Base-by-base conservation (phyloP, 1,284 basidiomycete genomes). In the Vanrija pseudolonga region DNA sequence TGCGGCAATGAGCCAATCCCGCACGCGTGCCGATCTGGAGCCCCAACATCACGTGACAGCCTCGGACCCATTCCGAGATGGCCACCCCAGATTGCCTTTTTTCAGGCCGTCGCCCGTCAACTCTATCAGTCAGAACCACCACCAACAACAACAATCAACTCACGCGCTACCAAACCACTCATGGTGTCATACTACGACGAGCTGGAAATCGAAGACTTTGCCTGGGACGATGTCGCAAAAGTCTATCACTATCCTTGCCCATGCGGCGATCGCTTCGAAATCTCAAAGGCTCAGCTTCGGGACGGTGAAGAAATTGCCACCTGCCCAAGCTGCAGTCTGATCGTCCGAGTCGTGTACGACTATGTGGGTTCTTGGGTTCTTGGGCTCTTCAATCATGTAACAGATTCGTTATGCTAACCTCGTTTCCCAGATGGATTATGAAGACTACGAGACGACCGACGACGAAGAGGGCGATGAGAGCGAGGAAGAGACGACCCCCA, bases 201-300 rank as follows among this genome's bases (percentile, higher is more conserved):
- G 55, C 60, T 96, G 32, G 92, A 96, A 74, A 96, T 96, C 50
- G 93, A 97, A 72, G 93, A 96, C 69, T 95, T 96, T 84, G 84
- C 80, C 15, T 96, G 90, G 90, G 91, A 96, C 70, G 84, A 84
- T 18, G 82, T 80, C 51, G 90, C 89, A 66, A 77, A 83, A 46
- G 86, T 94, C 7, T 96, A 85, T 67, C 93, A 98, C 78, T 97
- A 95, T 74, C 96, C 96, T 1, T 98, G 94, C 71, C 95, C 95
- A 1, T 99, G 96, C 71, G 95, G 95, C 22, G 96, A 98, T 78
- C 86, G 93, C 39, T 98, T 98, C 78, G 96, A 99, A 75, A 98
- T 98, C 65, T 87, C 90, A 18, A 84, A 87, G 62, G 79, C 80
- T 65, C 94, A 98, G 77, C 84, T 99, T 11, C 83, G 85, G 51